These are phyloP conservation scores for Limonomyces culmigenus DNA, from an alignment of 1,284 basidiomycete species.

Conservation along the genomic window DNA sequence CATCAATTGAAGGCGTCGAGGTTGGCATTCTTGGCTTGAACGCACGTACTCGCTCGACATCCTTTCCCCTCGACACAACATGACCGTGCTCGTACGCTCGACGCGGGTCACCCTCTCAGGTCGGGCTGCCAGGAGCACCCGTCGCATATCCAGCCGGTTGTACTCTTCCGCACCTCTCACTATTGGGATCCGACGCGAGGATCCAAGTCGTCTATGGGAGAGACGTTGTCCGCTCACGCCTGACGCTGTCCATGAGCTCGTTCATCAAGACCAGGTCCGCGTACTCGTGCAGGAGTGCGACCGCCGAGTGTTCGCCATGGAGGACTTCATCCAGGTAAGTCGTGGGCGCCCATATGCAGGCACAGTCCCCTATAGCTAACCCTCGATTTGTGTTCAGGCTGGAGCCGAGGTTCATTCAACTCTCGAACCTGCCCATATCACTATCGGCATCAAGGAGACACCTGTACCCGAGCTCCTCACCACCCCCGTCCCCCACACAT, in stretches of 20 bases:
- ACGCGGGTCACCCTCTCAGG: no score
- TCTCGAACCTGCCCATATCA: slow-evolving; percentile 53
- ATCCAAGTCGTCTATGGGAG: slow-evolving; percentile 73
- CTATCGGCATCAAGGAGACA: slow-evolving; percentile 81
- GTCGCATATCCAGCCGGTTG: background rate
- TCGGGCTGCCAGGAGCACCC: no score
- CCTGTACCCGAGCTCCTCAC: slow-evolving; percentile 46
- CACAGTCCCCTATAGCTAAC: no score
- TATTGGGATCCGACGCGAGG: slow-evolving; percentile 62
- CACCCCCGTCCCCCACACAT: slow-evolving; percentile 18
- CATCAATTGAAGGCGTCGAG: no score
- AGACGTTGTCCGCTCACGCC: slow-evolving; percentile 74
- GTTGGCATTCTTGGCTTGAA: no score
- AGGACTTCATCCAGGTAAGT: slow-evolving; percentile 52
- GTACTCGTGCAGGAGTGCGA: slow-evolving; percentile 67
- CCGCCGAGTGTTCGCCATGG: slow-evolving; percentile 51
- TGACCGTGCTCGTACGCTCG: no score
- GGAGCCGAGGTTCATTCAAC: slow-evolving; percentile 50
- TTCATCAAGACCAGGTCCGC: slow-evolving; percentile 35
- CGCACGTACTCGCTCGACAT: no score
- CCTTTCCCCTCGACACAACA: no score
- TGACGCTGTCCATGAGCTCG: slow-evolving; percentile 43
- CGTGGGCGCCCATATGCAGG: background rate
- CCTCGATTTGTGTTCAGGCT: slow-evolving; percentile 29
- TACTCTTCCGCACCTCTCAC: no score